These are phyloP conservation scores for Penicillium sumatraense DNA, from an alignment of 2,329 filamentous ascomycete species.

Conservation along the genomic window DNA sequence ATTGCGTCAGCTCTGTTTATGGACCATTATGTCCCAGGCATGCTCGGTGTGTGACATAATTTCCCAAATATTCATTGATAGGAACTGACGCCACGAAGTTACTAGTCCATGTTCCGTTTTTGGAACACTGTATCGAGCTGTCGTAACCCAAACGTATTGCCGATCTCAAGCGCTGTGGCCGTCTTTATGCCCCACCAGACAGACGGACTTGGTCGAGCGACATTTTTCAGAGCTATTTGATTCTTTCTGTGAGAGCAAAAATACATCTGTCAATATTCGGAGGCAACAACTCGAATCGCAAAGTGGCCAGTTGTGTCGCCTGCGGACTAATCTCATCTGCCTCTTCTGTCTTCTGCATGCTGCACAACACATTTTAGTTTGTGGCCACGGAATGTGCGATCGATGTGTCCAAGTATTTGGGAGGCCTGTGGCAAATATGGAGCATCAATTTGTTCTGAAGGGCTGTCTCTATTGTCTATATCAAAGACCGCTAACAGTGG, in stretches of 20 bases:
- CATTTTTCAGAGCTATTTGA: neutral
- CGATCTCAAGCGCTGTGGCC: neutral
- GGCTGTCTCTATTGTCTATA: conserved; percentile 24
- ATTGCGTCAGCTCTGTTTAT: conserved; percentile 23
- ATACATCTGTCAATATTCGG: neutral
- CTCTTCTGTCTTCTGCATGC: conserved; percentile 23
- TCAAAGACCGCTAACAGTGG: conserved; percentile 14
- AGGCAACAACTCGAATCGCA: conserved; percentile 8
- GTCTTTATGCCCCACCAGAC: neutral
- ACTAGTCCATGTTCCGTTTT: conserved; percentile 11
- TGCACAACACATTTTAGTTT: conserved; percentile 23
- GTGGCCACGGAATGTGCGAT: conserved; percentile 26
- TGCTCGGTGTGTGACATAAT: conserved; percentile 11
- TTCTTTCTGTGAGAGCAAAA: neutral
- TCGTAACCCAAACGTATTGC: neutral
- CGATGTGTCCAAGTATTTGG: conserved; percentile 26
- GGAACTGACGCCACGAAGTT: neutral
- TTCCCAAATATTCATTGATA: neutral
- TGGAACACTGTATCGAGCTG: conserved; percentile 5
- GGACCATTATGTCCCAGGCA: conserved; percentile 28
- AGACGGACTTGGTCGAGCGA: conserved; percentile 1
- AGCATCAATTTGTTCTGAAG: conserved; percentile 23
- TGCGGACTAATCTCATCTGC: conserved; percentile 25
- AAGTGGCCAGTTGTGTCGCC: conserved; percentile 12
- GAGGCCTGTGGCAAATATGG: conserved; percentile 1